These are phyloP conservation scores for Podospora tetraspora DNA, from an alignment of 495 filamentous ascomycete genomes.

Conservation along the genomic window DNA sequence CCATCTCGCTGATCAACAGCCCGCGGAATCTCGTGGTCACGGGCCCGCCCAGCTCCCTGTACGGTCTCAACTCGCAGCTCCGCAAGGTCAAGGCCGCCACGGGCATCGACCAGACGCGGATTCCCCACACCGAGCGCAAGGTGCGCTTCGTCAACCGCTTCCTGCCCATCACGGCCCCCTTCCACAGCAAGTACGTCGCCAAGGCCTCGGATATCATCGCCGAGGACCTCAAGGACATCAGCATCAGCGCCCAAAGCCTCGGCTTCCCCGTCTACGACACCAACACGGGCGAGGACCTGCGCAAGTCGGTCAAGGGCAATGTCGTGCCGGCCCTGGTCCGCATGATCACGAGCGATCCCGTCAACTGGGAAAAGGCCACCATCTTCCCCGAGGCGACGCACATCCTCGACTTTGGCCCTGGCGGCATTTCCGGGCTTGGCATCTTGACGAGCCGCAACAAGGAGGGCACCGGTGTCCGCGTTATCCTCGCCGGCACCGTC, in stretches of 20 bases:
- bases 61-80: constrained; percentile 88
- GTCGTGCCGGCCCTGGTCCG: constrained; percentile 79
- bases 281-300: constrained; percentile 74
- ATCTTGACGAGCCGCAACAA: constrained; percentile 98
- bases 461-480: constrained; percentile 92
- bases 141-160: constrained; percentile 95
- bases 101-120: constrained; percentile 89
- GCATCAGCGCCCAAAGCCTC: constrained; percentile 61
- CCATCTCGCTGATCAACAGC: constrained; percentile 93
- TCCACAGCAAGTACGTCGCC: constrained; percentile 89
- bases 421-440: constrained; percentile 91
- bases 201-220: constrained; percentile 73
- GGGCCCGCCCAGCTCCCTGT: constrained; percentile 89
- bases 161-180: constrained; percentile 93
- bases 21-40: constrained; percentile 95
- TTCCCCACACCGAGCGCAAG: constrained; percentile 93
- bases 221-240: constrained; percentile 78
- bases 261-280: constrained; percentile 85
- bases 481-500: constrained; percentile 87
- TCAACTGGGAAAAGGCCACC: constrained; percentile 93
- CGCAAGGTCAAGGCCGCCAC: constrained; percentile 96
- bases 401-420: constrained; percentile 92
- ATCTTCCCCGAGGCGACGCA: constrained; percentile 85
- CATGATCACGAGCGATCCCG: constrained; percentile 87
- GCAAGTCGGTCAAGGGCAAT: constrained; percentile 51